Conservation (phyloP, 1,284 basidiomycete genomes). For the Ustilago nuda region DNA sequence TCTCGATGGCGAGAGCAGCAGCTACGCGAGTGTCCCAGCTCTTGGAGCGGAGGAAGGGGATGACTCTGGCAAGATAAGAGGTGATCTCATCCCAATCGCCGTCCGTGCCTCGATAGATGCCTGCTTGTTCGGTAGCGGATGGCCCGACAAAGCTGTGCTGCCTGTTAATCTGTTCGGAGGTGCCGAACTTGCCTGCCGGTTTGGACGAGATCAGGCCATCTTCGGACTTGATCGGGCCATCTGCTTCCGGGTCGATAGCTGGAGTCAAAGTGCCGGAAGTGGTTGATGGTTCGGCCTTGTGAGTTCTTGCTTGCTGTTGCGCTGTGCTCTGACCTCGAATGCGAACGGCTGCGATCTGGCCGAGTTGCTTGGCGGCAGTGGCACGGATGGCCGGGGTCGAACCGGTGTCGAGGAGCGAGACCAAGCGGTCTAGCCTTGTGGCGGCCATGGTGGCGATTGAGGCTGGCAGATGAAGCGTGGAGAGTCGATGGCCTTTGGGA, state of each 20-base stretch:
- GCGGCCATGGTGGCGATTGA: slow-evolving; percentile 39
- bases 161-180: slow-evolving; percentile 42
- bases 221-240: slow-evolving; percentile 39
- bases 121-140: slow-evolving; percentile 25
- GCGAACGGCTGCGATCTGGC: slow-evolving; percentile 78
- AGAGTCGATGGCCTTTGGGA: background rate
- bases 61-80: slow-evolving; percentile 74
- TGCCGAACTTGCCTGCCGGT: slow-evolving; percentile 38
- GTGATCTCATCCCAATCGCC: slow-evolving; percentile 76
- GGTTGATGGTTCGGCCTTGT: slow-evolving; percentile 16
- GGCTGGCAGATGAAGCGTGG: background rate
- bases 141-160: slow-evolving; percentile 44
- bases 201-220: slow-evolving; percentile 17
- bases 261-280: slow-evolving; percentile 43
- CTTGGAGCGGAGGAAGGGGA: slow-evolving; percentile 87
- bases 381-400: slow-evolving; percentile 85
- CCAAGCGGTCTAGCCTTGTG: slow-evolving; percentile 82
- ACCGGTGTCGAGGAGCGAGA: slow-evolving; percentile 88
- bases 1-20: slow-evolving; percentile 84
- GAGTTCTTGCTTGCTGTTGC: slow-evolving; percentile 32
- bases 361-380: slow-evolving; percentile 91
- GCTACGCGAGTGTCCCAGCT: slow-evolving; percentile 86
- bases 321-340: slow-evolving; percentile 70
- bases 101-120: slow-evolving; percentile 72
- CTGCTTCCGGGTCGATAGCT: slow-evolving; percentile 38